phyloP scores from a whole-genome alignment of 495 filamentous ascomycete species.

The Hypomontagnella submonticulosa region DNA sequence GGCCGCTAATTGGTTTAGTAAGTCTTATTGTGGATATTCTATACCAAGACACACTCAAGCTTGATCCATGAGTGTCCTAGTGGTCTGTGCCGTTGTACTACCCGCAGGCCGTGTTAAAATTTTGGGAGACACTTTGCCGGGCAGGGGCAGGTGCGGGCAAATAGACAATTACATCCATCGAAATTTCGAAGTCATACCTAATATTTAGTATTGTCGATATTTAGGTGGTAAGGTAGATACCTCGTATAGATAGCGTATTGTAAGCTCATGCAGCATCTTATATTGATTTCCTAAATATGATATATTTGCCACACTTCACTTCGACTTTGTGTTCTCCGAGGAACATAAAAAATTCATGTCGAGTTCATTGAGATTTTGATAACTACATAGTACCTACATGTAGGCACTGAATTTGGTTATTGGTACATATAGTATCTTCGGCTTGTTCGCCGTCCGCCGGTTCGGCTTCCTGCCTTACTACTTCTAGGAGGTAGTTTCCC shows the following conservation, averaged over 20 bases:
- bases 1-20: slow-evolving; percentile 17
- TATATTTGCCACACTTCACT: no score
- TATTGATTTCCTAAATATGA: no score
- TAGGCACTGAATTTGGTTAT: not conserved
- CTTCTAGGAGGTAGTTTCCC: not conserved
- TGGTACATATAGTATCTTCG: slow-evolving; percentile 24
- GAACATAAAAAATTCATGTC: no score
- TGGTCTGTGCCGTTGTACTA: slow-evolving; percentile 1
- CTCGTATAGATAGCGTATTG: no score
- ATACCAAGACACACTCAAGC: not conserved
- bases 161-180: slow-evolving; percentile 1
- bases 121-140: slow-evolving; percentile 17
- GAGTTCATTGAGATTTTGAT: no score
- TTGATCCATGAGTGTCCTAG: no score
- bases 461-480: slow-evolving; percentile 27
- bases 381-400: no score
- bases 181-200: no score
- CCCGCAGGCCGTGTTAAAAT: slow-evolving; percentile 4
- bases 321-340: no score
- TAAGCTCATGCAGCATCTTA: no score
- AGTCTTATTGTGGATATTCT: not conserved
- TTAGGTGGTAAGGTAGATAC: no score
- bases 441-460: slow-evolving; percentile 23
- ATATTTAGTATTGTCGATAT: no score
- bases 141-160: slow-evolving; percentile 3